These are phyloP conservation scores for Boletus fagicola DNA, from an alignment of 768 basidiomycete genomes.

Conservation along the genomic window DNA sequence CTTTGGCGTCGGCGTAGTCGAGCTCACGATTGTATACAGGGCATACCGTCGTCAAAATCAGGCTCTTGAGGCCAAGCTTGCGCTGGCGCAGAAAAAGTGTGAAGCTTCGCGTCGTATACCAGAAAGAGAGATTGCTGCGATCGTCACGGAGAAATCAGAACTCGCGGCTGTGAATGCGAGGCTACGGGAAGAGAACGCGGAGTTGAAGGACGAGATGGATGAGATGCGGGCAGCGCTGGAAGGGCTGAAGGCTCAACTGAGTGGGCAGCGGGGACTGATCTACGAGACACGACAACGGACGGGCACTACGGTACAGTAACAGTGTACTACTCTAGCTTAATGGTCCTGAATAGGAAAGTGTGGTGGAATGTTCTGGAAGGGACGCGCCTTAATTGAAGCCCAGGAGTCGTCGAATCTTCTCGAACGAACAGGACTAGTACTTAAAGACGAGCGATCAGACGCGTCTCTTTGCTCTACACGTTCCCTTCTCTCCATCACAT, in stretches of 20 bases:
- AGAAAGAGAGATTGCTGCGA: slow-evolving; percentile 43
- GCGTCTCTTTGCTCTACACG: slow-evolving; percentile 13
- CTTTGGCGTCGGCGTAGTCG: neutral
- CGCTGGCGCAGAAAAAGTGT: slow-evolving; percentile 43
- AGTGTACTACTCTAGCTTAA: neutral
- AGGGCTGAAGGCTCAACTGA: slow-evolving; percentile 55
- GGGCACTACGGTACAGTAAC: slow-evolving; percentile 4
- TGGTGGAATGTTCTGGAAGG: slow-evolving; percentile 38
- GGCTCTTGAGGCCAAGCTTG: slow-evolving; percentile 56
- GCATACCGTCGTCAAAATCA: slow-evolving; percentile 59
- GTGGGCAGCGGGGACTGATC: slow-evolving; percentile 43
- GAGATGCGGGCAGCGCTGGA: slow-evolving; percentile 74
- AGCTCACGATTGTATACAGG: slow-evolving; percentile 33
- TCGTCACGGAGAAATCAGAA: slow-evolving; percentile 45
- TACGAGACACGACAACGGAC: slow-evolving; percentile 49
- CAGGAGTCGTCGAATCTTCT: slow-evolving; percentile 42
- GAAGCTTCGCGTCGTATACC: slow-evolving; percentile 37
- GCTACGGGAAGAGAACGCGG: slow-evolving; percentile 57
- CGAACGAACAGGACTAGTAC: slow-evolving; percentile 40
- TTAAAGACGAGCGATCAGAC: slow-evolving; percentile 32
- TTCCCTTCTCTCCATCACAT: slow-evolving; percentile 15
- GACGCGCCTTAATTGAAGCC: slow-evolving; percentile 9
- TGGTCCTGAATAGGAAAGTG: slow-evolving; percentile 28
- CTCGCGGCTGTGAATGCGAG: slow-evolving; percentile 50
- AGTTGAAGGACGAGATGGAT: slow-evolving; percentile 54